These are phyloP conservation scores for Trichophyton mentagrophytes DNA, from an alignment of 2,329 filamentous ascomycete genomes.

Conservation along the genomic window DNA sequence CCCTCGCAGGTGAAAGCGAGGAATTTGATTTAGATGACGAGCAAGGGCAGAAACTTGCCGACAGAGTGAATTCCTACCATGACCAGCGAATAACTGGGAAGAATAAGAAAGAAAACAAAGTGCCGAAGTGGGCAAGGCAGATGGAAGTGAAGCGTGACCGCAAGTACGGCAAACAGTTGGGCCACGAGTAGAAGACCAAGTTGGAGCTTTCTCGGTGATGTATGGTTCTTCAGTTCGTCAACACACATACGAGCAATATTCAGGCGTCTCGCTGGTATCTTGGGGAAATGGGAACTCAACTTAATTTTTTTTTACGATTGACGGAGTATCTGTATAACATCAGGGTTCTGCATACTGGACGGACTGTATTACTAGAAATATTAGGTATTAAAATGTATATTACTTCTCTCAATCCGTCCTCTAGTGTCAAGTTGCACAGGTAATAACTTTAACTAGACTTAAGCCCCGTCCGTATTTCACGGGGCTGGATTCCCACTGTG, in stretches of 20 bases:
- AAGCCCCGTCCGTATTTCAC: background rate
- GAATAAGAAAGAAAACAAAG: slow-evolving; percentile 1
- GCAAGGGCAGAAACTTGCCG: background rate
- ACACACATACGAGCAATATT: background rate
- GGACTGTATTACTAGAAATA: slow-evolving; percentile 8
- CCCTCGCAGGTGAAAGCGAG: background rate
- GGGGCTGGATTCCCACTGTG: background rate
- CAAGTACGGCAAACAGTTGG: background rate
- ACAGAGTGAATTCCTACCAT: background rate
- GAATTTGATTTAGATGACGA: background rate
- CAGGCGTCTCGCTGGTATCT: background rate
- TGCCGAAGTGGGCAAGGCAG: background rate
- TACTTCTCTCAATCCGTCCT: background rate
- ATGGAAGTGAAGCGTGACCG: background rate
- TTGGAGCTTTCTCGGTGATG: background rate
- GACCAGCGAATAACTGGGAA: background rate
- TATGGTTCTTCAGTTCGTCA: background rate
- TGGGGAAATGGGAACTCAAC: background rate
- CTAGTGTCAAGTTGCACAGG: background rate
- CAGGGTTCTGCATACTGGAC: background rate
- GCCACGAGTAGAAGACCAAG: background rate
- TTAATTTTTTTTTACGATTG: background rate
- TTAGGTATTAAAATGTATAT: slow-evolving; percentile 1
- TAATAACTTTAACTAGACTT: background rate
- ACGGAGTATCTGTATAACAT: slow-evolving; percentile 1